phyloP scores from a whole-genome alignment of 306 rosid genomes.

The Luffa acutangula region DNA sequence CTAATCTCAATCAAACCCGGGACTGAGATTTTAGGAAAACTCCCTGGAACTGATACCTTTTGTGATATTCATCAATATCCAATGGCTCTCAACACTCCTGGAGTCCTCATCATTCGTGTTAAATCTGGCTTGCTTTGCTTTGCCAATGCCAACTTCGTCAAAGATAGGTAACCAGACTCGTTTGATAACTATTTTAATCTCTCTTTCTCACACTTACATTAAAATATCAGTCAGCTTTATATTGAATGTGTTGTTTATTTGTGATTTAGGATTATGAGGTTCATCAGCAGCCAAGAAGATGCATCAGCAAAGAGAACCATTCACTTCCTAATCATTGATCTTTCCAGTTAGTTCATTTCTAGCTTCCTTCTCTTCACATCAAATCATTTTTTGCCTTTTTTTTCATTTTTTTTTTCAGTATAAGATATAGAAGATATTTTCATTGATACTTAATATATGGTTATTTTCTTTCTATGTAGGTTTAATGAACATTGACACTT shows the following conservation, averaged over 20 bases:
- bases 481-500: constrained; percentile 65
- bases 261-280: constrained; percentile 36
- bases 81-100: constrained; percentile 61
- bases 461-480: constrained; percentile 17
- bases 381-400: not conserved
- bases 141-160: constrained; percentile 68
- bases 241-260: constrained; percentile 4
- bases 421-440: not conserved
- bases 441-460: not conserved
- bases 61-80: constrained; percentile 63
- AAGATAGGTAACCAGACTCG: constrained; percentile 31
- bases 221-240: not conserved
- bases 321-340: constrained; percentile 49
- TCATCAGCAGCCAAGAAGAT: constrained; percentile 33
- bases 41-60: constrained; percentile 67
- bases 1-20: constrained; percentile 57
- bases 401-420: not conserved
- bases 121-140: constrained; percentile 72
- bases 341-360: constrained; percentile 27
- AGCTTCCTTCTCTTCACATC: not conserved
- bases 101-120: constrained; percentile 42
- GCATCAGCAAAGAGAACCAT: constrained; percentile 23
- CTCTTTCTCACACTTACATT: no score
- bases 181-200: not conserved
- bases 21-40: constrained; percentile 55